phyloP scores from a whole-genome alignment of 352 stramenopile genomes.

The Globisporangium uncinulatum region DNA sequence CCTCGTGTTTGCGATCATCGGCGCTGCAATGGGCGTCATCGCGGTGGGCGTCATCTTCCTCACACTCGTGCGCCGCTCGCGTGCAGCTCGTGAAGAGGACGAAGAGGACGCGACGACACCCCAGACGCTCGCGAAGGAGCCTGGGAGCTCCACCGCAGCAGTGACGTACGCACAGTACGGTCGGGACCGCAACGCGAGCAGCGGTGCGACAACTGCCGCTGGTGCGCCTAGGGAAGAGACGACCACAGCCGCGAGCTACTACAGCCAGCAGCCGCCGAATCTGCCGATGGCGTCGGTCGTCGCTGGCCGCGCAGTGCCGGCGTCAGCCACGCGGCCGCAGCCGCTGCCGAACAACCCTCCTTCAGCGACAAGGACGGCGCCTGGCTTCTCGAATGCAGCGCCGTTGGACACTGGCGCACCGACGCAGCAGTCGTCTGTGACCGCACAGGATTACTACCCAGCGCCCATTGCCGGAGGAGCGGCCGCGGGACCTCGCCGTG shows the following conservation, averaged over 20 bases:
- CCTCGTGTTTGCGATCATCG: slow-evolving; percentile 73
- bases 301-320: slow-evolving; percentile 38
- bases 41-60: slow-evolving; percentile 74
- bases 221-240: slow-evolving; percentile 5
- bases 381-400: slow-evolving; percentile 12
- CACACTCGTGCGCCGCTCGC: slow-evolving; percentile 66
- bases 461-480: not conserved
- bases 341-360: not conserved
- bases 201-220: not conserved
- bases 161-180: slow-evolving; percentile 30
- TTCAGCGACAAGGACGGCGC: slow-evolving; percentile 7
- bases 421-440: not conserved
- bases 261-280: slow-evolving; percentile 42
- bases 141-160: slow-evolving; percentile 23
- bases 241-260: slow-evolving; percentile 40
- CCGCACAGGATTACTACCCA: slow-evolving; percentile 9
- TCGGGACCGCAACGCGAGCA: slow-evolving; percentile 14
- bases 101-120: slow-evolving; percentile 41
- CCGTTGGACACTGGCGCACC: not conserved
- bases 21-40: slow-evolving; percentile 72
- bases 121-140: slow-evolving; percentile 28
- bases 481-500: slow-evolving; percentile 14
- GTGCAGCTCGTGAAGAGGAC: slow-evolving; percentile 50
- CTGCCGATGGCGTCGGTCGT: slow-evolving; percentile 38
- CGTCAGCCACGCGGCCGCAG: slow-evolving; percentile 15